phyloP scores from a whole-genome alignment of 1,284 basidiomycete species.

The Leccinum huronense region DNA sequence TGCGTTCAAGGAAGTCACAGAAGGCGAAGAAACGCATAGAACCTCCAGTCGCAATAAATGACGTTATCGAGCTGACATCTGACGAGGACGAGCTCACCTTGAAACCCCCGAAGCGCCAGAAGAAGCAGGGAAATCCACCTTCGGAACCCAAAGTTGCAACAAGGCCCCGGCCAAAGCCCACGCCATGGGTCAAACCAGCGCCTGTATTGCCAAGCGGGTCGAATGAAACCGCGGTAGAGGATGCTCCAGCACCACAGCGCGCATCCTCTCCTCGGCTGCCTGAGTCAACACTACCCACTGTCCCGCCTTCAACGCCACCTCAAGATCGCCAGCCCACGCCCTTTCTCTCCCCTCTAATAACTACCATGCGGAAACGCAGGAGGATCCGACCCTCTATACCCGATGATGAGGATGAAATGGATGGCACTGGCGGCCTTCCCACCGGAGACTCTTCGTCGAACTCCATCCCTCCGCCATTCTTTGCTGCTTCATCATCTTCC shows the following conservation, averaged over 20 bases:
- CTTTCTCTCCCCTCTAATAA: conserved; percentile 24
- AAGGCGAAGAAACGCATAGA: conserved; percentile 15
- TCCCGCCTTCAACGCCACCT: conserved; percentile 31
- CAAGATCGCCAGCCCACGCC: conserved; percentile 25
- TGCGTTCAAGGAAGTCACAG: conserved; percentile 38
- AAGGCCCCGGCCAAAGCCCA: conserved; percentile 31
- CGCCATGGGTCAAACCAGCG: conserved; percentile 18
- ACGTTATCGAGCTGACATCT: conserved; percentile 36
- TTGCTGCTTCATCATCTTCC: conserved; percentile 32
- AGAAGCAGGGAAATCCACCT: conserved; percentile 19
- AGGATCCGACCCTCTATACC: conserved; percentile 17
- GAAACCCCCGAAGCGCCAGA: conserved; percentile 32
- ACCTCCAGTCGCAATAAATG: conserved; percentile 10
- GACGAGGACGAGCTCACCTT: conserved; percentile 34
- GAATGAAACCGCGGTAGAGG: neutral
- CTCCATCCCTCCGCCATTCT: conserved; percentile 27
- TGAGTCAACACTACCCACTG: conserved; percentile 26
- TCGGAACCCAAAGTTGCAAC: conserved; percentile 15
- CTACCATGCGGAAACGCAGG: conserved; percentile 27
- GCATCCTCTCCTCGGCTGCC: conserved; percentile 15
- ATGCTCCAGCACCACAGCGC: conserved; percentile 1
- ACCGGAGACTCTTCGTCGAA: conserved; percentile 5
- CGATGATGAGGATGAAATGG: conserved; percentile 20
- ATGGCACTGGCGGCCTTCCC: conserved; percentile 8
- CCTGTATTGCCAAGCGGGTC: conserved; percentile 11